A percentile compares a stretch with the other conserved stretches of the same genome.
phyloP scores from a whole-genome alignment of 305 asterid genomes.

The Fraxinus sp. region DNA sequence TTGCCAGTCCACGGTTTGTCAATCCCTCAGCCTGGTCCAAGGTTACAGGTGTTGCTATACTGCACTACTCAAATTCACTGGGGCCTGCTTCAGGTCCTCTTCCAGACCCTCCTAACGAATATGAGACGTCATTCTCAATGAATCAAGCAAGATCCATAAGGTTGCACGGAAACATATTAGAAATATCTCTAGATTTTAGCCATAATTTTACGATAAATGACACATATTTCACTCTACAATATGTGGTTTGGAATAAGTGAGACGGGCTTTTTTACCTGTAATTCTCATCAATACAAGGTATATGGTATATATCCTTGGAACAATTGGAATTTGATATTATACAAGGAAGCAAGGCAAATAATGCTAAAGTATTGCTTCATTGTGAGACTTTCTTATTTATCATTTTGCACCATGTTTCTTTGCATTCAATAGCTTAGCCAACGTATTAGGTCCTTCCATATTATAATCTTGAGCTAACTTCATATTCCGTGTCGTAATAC shows the following conservation, averaged over 20 bases:
- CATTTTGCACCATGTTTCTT: constrained; percentile 1
- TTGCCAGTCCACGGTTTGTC: constrained; percentile 80
- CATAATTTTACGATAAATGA: constrained; percentile 1
- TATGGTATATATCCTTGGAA: constrained; percentile 2
- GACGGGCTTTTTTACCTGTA: not conserved
- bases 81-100: constrained; percentile 93
- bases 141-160: constrained; percentile 93
- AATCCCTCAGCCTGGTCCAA: constrained; percentile 50
- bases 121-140: constrained; percentile 84
- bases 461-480: constrained; percentile 24
- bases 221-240: constrained; percentile 14
- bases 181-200: constrained; percentile 27
- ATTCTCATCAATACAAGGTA: not conserved
- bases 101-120: constrained; percentile 87
- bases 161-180: constrained; percentile 45
- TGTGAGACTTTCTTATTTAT: constrained; percentile 22
- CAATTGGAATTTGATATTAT: not conserved
- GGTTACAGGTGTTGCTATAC: constrained; percentile 70
- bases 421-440: not conserved
- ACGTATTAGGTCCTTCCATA: not conserved
- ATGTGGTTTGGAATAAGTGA: constrained; percentile 7
- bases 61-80: constrained; percentile 80
- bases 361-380: constrained; percentile 23
- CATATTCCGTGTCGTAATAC: constrained; percentile 24
- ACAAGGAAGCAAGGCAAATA: not conserved